These are phyloP conservation scores for Aspergillus sparsus DNA, from an alignment of 495 filamentous ascomycete genomes.

Conservation along the genomic window DNA sequence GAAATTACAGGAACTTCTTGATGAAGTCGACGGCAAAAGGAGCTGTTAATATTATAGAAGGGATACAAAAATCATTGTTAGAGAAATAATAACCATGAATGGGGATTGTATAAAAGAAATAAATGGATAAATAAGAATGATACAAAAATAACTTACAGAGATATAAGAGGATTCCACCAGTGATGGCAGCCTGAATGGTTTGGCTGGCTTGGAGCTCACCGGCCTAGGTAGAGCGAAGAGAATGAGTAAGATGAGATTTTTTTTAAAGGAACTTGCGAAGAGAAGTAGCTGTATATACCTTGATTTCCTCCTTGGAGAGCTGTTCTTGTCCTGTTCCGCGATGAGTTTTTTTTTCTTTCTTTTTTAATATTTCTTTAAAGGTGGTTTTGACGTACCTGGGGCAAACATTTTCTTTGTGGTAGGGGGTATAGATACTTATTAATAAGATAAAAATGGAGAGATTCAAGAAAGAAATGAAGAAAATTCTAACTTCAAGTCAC, in stretches of 20 bases:
- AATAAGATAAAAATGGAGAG: neutral
- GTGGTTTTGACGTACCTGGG: slow-evolving; percentile 35
- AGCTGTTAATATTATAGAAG: slow-evolving; percentile 46
- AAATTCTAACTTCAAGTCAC: neutral
- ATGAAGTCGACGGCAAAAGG: slow-evolving; percentile 82
- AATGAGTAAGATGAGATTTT: neutral
- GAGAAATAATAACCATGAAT: neutral
- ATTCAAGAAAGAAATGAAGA: too few relatives aligned
- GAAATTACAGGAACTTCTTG: slow-evolving; percentile 67
- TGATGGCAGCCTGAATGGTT: slow-evolving; percentile 63
- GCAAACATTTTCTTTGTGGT: slow-evolving; percentile 40
- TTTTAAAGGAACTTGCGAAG: too few relatives aligned
- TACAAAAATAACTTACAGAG: slow-evolving; percentile 59
- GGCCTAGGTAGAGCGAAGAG: slow-evolving; percentile 35
- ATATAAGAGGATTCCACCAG: slow-evolving; percentile 70
- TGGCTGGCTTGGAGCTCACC: slow-evolving; percentile 70
- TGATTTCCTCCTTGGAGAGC: slow-evolving; percentile 51
- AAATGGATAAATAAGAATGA: too few relatives aligned
- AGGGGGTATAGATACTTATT: neutral
- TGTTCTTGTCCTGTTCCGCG: slow-evolving; percentile 43
- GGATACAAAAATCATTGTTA: neutral
- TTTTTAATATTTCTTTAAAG: neutral
- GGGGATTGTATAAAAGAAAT: slow-evolving; percentile 1
- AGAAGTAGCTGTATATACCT: slow-evolving; percentile 28
- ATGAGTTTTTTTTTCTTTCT: neutral